phyloP scores from a whole-genome alignment of 31 red algal genomes.

The Asparagopsis taxiformis region DNA sequence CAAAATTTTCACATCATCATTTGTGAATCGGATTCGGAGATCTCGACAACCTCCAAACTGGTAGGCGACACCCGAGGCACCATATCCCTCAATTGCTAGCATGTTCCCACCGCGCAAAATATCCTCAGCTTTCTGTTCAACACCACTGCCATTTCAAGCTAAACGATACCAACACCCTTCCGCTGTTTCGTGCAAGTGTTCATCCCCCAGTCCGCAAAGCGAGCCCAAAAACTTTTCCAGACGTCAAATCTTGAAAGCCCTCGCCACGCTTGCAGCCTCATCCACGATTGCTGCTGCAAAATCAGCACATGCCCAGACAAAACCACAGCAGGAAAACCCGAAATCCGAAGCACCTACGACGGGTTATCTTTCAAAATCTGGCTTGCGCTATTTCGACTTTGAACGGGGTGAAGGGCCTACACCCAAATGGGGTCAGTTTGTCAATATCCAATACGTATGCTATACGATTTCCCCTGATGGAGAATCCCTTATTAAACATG shows the following conservation, averaged over 20 bases:
- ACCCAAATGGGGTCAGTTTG: slow-evolving; percentile 79
- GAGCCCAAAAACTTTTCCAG: not conserved
- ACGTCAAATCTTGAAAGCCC: not conserved
- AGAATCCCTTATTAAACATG: slow-evolving; percentile 51
- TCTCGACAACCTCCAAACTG: not conserved
- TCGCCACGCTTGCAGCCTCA: not conserved
- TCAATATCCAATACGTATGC: slow-evolving; percentile 70
- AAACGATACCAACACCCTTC: too few relatives aligned
- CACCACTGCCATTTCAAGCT: not conserved
- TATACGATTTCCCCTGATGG: slow-evolving; percentile 66
- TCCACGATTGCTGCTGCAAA: not conserved
- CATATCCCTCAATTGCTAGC: too few relatives aligned
- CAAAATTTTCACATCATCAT: too few relatives aligned
- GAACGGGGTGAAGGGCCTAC: slow-evolving; percentile 47
- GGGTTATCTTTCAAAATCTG: slow-evolving; percentile 32
- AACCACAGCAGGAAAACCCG: not conserved
- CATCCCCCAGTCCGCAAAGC: not conserved
- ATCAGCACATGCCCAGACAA: not conserved
- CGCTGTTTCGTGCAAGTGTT: not conserved
- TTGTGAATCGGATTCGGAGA: too few relatives aligned
- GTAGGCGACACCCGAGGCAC: too few relatives aligned
- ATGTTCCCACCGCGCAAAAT: too few relatives aligned
- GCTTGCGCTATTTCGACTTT: slow-evolving; percentile 78
- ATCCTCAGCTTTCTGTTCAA: not conserved
- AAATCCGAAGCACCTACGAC: not conserved